Evolutionary conservation across 2,329 filamentous ascomycete species (phyloP), one percentile per base, ranked within the genome.

Genomic region (Trichocomaceae sp.): DNA sequence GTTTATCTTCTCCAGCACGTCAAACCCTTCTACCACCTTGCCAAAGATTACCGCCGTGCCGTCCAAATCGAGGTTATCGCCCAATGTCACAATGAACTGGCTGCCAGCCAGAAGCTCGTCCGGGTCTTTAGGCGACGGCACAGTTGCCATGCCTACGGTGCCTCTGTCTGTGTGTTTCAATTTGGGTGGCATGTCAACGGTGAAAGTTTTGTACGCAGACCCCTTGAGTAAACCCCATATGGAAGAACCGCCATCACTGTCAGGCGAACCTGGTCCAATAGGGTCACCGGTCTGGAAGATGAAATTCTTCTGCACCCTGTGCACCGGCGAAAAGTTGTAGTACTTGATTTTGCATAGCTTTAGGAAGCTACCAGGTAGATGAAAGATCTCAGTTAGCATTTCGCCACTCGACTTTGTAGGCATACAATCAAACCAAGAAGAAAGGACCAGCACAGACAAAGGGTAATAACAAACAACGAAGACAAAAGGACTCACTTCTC

Each of bases 301-400:
- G 74, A 96, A 97, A 73, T 90, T 85, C 70, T 92, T 93, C 69
- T 96, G 93, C 37, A 99, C 83, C 62, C 86, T 90, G 75, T 96
- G 89, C 53, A 97, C 77, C 23, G 92, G 93, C 5, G 90, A 85
- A 72, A 95, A 97, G 77, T 97, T 97, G 83, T 96, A 99, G 77
- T 97, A 99, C 77, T 96, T 99, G 74, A 90, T 79, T 76, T 97
- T 97, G 83, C 93, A 96, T 64, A 99, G 88, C 80, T 99, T 97
- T 55, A 99, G 78, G 72, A 99, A 97, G 80, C 90, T 95, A 72
- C 59, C 69, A 66, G 63, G 59, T 59, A 64, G 48, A 61, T 60
- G 35, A 42, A 66, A 72, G 61, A 65, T 77, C 77, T 84, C 76
- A 79, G 77, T 76, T 41, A 66, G 70, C 70, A 69, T 77, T 86